Evolutionary conservation across 495 filamentous ascomycete genomes (phyloP).

Genomic region (Letharia lupina): DNA sequence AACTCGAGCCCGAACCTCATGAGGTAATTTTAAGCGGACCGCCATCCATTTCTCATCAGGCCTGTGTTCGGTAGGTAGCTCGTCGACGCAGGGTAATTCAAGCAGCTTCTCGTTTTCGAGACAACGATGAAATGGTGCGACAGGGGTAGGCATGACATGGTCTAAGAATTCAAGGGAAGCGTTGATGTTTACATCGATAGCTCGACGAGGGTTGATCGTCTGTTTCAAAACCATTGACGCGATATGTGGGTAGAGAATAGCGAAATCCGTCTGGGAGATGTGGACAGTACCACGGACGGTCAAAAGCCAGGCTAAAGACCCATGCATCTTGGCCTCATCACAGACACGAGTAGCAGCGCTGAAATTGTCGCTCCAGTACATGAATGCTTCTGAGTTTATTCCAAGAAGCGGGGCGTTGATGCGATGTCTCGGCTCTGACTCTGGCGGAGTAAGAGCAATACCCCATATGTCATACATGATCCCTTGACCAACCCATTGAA

Average conservation of each 20-base stretch:
- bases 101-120: slow-evolving; percentile 39
- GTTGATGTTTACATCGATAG: slow-evolving; percentile 49
- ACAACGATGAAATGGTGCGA: slow-evolving; percentile 23
- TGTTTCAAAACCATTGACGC: slow-evolving; percentile 48
- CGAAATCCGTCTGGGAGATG: slow-evolving; percentile 50
- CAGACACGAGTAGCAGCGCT: slow-evolving; percentile 41
- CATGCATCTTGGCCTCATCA: slow-evolving; percentile 40
- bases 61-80: slow-evolving; percentile 35
- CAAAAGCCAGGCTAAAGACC: slow-evolving; percentile 46
- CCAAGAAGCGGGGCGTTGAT: slow-evolving; percentile 45
- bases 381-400: slow-evolving; percentile 55
- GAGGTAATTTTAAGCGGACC: slow-evolving; percentile 38
- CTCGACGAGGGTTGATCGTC: slow-evolving; percentile 46
- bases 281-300: slow-evolving; percentile 53
- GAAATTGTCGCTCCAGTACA: slow-evolving; percentile 53
- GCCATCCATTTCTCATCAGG: slow-evolving; percentile 42
- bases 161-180: slow-evolving; percentile 45
- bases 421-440: slow-evolving; percentile 32
- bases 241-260: slow-evolving; percentile 49
- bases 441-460: slow-evolving; percentile 31
- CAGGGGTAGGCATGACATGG: slow-evolving; percentile 31
- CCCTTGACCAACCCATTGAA: slow-evolving; percentile 46
- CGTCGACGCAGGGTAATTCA: slow-evolving; percentile 27
- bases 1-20: slow-evolving; percentile 38
- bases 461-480: slow-evolving; percentile 55